Conservation (phyloP, 192 early-diverging fungal genomes). For the Coemansia sp. region DNA sequence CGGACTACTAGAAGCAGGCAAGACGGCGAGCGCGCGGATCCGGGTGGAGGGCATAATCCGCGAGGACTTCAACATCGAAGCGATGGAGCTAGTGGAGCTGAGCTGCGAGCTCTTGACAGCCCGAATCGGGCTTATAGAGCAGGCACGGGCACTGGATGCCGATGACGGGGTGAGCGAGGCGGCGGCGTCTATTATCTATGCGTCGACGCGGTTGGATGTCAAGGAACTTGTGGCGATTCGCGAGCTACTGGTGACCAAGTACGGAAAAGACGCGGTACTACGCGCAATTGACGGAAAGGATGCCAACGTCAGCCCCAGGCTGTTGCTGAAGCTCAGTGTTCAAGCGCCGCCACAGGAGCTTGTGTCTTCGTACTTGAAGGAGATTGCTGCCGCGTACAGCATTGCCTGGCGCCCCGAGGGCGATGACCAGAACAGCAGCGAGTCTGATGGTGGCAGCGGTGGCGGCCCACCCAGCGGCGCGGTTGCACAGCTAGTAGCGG, state of each 20-base stretch:
- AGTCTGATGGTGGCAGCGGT: slow-evolving; percentile 16
- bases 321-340: slow-evolving; percentile 78
- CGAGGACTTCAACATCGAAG: slow-evolving; percentile 91
- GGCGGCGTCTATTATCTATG: slow-evolving; percentile 87
- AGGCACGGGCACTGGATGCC: slow-evolving; percentile 78
- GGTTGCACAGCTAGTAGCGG: no score
- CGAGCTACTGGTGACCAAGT: slow-evolving; percentile 80
- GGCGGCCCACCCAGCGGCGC: slow-evolving; percentile 3
- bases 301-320: slow-evolving; percentile 68
- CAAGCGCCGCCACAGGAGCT: slow-evolving; percentile 77
- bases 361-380: slow-evolving; percentile 83
- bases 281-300: slow-evolving; percentile 75
- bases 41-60: slow-evolving; percentile 92
- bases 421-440: slow-evolving; percentile 24
- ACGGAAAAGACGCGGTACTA: slow-evolving; percentile 77
- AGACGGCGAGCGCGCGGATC: slow-evolving; percentile 83
- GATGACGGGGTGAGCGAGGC: slow-evolving; percentile 72
- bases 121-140: slow-evolving; percentile 84
- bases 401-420: slow-evolving; percentile 66
- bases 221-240: slow-evolving; percentile 76
- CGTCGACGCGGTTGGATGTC: slow-evolving; percentile 82
- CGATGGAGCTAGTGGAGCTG: slow-evolving; percentile 90
- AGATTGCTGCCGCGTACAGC: slow-evolving; percentile 82
- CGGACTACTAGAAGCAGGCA: slow-evolving; percentile 73
- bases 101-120: slow-evolving; percentile 87